Evolutionary conservation across 2,329 filamentous ascomycete genomes (phyloP), one percentile per base, ranked within the genome.

Genomic region (Cadophora luteo-olivacea): DNA sequence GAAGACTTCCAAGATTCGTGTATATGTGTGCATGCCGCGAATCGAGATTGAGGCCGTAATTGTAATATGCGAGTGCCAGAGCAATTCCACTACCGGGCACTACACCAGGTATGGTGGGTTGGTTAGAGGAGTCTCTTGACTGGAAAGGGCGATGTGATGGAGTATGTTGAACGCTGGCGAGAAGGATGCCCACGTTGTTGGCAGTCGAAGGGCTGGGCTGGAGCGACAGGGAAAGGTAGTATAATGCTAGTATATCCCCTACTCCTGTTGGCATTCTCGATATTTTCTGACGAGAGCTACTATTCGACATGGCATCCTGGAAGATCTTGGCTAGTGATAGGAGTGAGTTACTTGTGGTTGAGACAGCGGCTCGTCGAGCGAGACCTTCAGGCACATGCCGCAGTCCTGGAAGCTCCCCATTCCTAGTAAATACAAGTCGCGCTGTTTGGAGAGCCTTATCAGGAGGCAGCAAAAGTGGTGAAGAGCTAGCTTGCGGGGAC

Each of bases 191-290:
- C 14, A 99, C 94, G 78, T 99, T 99, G 78, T 99, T 99, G 0
- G 96, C 96, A 0, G 96, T 99, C 0, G 96, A 99, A 1, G 96
- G 96, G 75, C 96, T 98, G 60, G 96, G 94, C 72, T 97, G 96
- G 2, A 99, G 85, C 0, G 96, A 97, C 3, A 99, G 83, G 0
- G 96, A 99, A 2, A 99, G 84, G 77, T 99, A 99, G 79, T 99
- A 99, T 14, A 99, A 86, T 1, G 94, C 93, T 45, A 99, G 82
- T 48, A 99, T 98, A 76, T 99, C 96, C 52, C 93, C 89, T 29
- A 98, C 93, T 1, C 93, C 92, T 55, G 91, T 90, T 2, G 89
- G 86, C 66, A 89, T 88, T 68, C 87, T 86, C 25, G 87, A 81
- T 12, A 86, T 82, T 49, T 82, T 82, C 12, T 86, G 83, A 22